Base-by-base conservation (phyloP, 805 yeast genomes). In the Candida germanica region DNA sequence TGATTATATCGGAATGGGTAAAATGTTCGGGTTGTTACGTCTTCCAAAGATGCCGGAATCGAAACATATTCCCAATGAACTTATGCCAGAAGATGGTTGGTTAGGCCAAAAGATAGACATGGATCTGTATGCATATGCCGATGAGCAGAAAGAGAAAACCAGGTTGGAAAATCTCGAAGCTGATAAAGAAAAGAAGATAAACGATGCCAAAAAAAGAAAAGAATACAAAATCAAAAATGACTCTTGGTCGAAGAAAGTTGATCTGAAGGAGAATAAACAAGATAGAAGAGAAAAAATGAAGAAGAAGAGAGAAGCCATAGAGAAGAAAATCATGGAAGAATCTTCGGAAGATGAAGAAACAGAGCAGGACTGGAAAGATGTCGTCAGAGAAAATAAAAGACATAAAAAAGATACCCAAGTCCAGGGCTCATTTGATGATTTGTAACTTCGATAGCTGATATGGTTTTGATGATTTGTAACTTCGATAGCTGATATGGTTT, bases 31-130 rank as follows among this genome's bases (percentile, higher is more conserved):
- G 1, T 59, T 93, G 2, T 59, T 86, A 28, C 71, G 96, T 47
- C 61, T 91, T 40, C 99, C 99, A 6, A 78, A 80, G 48, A 93
- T 94, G 98, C 98, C 98, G 0, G 99, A 93, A 54, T 73, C 80
- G 15, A 66, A 64, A 36, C 66, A 72, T 47, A 64, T 80, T 2
- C 52, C 69, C 20, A 53, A 61, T 25, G 75, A 70, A 2, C 46
- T 58, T 9, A 61, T 79, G 50, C 85, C 88, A 0, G 76, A 71
- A 33, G 80, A 78, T 43, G 97, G 96, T 1, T 87, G 89, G 87
- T 59, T 86, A 23, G 71, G 80, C 2, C 67, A 66, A 19, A 64
- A 65, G 2, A 67, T 88, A 13, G 82, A 86, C 47, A 73, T 86
- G 77, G 87, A 83, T 43, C 65, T 58, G 1, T 87, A 75, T 54